phyloP scores from a whole-genome alignment of 306 rosid species.

The Sicyos edulis region DNA sequence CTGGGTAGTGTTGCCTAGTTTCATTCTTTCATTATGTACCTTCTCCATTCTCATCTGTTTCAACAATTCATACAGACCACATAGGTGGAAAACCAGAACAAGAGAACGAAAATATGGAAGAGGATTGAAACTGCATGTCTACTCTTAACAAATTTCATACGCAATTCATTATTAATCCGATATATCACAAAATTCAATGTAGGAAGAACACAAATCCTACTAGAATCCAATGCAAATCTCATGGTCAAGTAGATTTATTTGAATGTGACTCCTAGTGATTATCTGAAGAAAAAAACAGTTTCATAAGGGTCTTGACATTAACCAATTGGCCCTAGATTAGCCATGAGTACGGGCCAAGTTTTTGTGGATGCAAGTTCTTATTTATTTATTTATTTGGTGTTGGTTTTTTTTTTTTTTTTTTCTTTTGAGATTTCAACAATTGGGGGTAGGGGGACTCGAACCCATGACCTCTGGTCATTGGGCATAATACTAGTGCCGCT shows the following conservation, averaged over 20 bases:
- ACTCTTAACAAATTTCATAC: no score
- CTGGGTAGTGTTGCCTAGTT: conserved; percentile 6
- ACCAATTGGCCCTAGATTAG: background rate
- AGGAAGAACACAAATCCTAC: background rate
- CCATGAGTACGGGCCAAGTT: background rate
- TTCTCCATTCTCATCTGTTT: background rate
- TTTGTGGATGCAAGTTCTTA: background rate
- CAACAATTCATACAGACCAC: background rate
- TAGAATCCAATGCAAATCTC: background rate
- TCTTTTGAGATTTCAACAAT: no score
- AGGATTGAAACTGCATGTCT: no score
- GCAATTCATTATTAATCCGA: no score
- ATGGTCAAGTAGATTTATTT: background rate
- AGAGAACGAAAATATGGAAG: background rate
- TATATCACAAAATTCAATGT: no score
- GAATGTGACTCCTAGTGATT: background rate
- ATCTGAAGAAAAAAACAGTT: background rate
- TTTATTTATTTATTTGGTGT: background rate
- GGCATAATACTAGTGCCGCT: no score
- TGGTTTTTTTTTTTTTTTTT: no score
- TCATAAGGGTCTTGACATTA: background rate
- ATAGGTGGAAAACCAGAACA: background rate
- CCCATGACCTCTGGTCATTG: no score
- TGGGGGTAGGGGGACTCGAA: no score
- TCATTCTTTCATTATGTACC: background rate